Base-by-base conservation (phyloP, 805 yeast species). In the Wickerhamiella kurtzmanii region DNA sequence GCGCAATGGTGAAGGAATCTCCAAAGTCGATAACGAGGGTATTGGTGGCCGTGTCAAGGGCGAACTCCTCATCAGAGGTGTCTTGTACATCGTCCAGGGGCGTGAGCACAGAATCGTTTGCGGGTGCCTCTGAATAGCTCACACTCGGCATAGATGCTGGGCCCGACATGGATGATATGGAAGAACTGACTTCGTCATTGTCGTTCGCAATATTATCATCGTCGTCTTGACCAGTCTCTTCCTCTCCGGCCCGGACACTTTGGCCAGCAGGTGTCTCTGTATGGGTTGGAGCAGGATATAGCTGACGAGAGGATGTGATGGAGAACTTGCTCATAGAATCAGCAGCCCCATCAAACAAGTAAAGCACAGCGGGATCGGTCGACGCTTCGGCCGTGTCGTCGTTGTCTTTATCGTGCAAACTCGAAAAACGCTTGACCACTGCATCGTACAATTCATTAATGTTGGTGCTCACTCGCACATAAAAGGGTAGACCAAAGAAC, bases 401-500 rank as follows among this genome's bases (percentile, higher is more conserved):
- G 19, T 9, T 18, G 19, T 38, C 25, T 6, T 5, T 25, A 6
- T 19, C 41, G 19, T 38, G 41, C n/a, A 38, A 16, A 17, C 18
- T 18, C 8, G 15, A 8, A 21, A 38, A 38, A 4, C 41, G 41
- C 8, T 21, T 38, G 15, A 19, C 16, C 6, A 38, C 41, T 13
- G 15, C 18, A 5, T 18, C 25, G 20, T 21, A 6, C 6, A 38
- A 25, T 6, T 18, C 25, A 6, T 38, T 18, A 25, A 38, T 38
- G n/a, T 21, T 20, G 16, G 22, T 5, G 25, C 25, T 15, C 15
- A 15, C 41, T 6, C 16, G 71, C 22, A 87, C 67, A 54, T 87
- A 79, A 55, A 85, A 76, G 2, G 97, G 96, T 1, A 80, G 61
- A 1, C 87, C 94, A 64, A 85, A 83, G 1, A 79, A 63, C 39